Evolutionary conservation across 192 early-diverging fungal genomes (phyloP), one percentile per base, ranked within the genome.

Genomic region (Backusella macrospora): DNA sequence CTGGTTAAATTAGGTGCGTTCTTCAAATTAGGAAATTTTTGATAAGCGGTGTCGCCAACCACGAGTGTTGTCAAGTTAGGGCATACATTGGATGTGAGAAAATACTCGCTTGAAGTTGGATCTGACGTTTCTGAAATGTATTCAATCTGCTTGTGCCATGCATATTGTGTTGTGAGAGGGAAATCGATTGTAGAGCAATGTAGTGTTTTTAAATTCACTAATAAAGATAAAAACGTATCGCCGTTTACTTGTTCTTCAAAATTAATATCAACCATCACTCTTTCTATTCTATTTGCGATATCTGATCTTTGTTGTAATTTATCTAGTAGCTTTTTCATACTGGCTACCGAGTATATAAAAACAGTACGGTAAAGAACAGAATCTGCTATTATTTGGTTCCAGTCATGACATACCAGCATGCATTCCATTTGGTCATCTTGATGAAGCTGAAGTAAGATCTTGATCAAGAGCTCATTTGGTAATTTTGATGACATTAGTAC

Each of bases 401-500:
- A 59, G 12, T 10, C 9, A 3, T 12, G 52, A 7, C 52, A 59
- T 9, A 59, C 52, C 13, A 59, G 52, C 52, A 59, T 59, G 52
- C 52, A 59, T 59, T 59, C 52, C 23, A 59, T 18, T 59, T 59
- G 21, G 52, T 59, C 52, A 59, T 59, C 26, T 23, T 59, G 52
- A 59, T 59, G 52, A 59, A 59, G 18, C 4, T 2, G 26, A 23
- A 59, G 52, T 5, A 59, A 59, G 52, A 59, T 59, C 10, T 59
- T 23, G 12, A 10, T 18, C 21, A 59, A 59, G 26, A 59, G 4
- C 26, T 59, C 52, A 12, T 26, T 8, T 12, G 52, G 21, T 13
- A 59, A 59, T 9, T 13, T 34, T 34, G 29, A 34, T 2, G 29
- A 34, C 29, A 34, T 34, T 34, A 34, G 29, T n/a, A 34, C 29